Percentiles rank a stretch among this genome's conserved stretches.
phyloP scores from a whole-genome alignment of 2,329 filamentous ascomycete genomes.

The Aspergillus pseudoglaucus region DNA sequence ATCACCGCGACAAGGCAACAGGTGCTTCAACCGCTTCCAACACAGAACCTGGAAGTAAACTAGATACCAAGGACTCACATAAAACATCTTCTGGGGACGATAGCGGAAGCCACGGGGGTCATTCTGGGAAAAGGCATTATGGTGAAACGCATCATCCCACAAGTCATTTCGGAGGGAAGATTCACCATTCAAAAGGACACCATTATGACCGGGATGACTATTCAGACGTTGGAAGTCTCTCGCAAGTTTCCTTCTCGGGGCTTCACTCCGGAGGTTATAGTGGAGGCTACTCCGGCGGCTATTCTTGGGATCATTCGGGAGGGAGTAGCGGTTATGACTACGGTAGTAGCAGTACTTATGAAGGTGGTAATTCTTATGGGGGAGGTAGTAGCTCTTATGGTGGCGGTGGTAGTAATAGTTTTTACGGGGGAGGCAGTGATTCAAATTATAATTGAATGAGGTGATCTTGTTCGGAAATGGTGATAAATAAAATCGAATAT shows the following conservation, averaged over 20 bases:
- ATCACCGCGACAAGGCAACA: background rate
- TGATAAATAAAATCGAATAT: too few relatives aligned
- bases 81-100: too few relatives aligned
- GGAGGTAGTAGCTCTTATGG: too few relatives aligned
- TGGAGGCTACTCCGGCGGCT: background rate
- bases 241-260: background rate
- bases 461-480: too few relatives aligned
- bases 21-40: background rate
- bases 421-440: too few relatives aligned
- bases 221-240: background rate
- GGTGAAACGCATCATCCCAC: background rate
- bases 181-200: background rate
- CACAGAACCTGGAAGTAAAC: background rate
- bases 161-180: background rate
- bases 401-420: too few relatives aligned
- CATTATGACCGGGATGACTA: background rate
- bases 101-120: background rate
- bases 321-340: background rate
- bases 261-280: background rate
- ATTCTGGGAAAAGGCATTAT: background rate
- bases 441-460: too few relatives aligned
- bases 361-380: too few relatives aligned
- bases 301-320: background rate
- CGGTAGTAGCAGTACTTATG: too few relatives aligned
- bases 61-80: background rate